Conservation (phyloP, 1,139 yeast species). For the Geotrichum klebahnii region DNA sequence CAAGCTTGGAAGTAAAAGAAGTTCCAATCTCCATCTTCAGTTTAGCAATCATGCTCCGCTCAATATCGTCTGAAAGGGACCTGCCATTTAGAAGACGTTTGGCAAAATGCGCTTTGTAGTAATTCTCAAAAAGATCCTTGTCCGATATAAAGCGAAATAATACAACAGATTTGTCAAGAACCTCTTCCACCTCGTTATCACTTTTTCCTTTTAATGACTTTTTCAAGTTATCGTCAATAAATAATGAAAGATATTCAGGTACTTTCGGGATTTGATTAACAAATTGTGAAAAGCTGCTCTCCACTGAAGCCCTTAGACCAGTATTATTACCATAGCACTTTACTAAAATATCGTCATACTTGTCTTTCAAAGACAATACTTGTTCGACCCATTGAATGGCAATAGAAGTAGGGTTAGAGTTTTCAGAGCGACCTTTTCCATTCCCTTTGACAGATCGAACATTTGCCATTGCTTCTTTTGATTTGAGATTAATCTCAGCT, state of each 20-base stretch:
- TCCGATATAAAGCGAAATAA: constrained; percentile 71
- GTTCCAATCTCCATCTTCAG: constrained; percentile 77
- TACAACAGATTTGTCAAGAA: constrained; percentile 53
- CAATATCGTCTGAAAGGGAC: constrained; percentile 58
- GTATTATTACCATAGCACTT: constrained; percentile 50
- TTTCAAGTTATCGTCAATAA: constrained; percentile 67
- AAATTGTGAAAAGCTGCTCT: constrained; percentile 53
- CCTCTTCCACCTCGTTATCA: constrained; percentile 52
- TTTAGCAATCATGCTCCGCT: constrained; percentile 63
- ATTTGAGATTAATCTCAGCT: constrained; percentile 35
- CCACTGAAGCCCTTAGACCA: constrained; percentile 52
- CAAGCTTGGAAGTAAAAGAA: constrained; percentile 72
- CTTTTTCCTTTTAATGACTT: constrained; percentile 53
- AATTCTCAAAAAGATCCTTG: constrained; percentile 81
- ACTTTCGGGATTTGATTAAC: constrained; percentile 57
- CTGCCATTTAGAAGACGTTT: constrained; percentile 61
- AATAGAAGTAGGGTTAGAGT: constrained; percentile 45
- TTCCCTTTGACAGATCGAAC: constrained; percentile 28
- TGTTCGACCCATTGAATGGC: constrained; percentile 71
- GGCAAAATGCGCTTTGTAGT: constrained; percentile 85
- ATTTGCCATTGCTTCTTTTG: constrained; percentile 22
- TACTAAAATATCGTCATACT: constrained; percentile 47
- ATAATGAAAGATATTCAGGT: constrained; percentile 70
- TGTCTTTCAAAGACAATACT: constrained; percentile 53
- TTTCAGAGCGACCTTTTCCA: constrained; percentile 35